Conservation (phyloP, 2,329 filamentous ascomycete species). For the Graphilbum sp. region DNA sequence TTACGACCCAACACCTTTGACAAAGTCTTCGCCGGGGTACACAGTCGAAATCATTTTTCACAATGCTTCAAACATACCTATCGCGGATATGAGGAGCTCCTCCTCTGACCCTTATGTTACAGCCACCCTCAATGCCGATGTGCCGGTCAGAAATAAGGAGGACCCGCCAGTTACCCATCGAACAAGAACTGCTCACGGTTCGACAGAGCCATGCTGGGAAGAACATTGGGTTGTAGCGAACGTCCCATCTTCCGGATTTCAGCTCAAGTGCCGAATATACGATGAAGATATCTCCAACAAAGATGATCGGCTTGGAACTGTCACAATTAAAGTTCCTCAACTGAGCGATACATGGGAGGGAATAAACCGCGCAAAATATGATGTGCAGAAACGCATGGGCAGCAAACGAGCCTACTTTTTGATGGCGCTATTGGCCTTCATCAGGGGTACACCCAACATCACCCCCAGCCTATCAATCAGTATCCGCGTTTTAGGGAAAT, state of each 20-base stretch:
- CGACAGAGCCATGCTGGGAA: conserved; percentile 65
- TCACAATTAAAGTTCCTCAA: conserved; percentile 47
- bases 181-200: conserved; percentile 58
- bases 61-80: conserved; percentile 62
- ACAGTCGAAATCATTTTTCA: conserved; percentile 77
- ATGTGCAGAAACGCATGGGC: conserved; percentile 67
- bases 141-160: conserved; percentile 70
- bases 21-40: conserved; percentile 58
- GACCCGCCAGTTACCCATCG: conserved; percentile 61
- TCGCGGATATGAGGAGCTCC: conserved; percentile 60
- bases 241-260: conserved; percentile 64
- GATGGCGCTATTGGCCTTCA: conserved; percentile 48
- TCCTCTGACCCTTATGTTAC: conserved; percentile 73
- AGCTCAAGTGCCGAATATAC: conserved; percentile 70
- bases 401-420: conserved; percentile 76
- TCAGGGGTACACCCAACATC: conserved; percentile 47
- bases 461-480: conserved; percentile 57
- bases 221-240: conserved; percentile 80
- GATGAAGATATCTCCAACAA: conserved; percentile 80
- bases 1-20: conserved; percentile 47
- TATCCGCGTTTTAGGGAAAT: conserved; percentile 61
- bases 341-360: conserved; percentile 53
- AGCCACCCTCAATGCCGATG: conserved; percentile 54
- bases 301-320: conserved; percentile 78
- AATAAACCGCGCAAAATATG: conserved; percentile 42